phyloP scores from a whole-genome alignment of 768 basidiomycete genomes.

The Tubosaeta sp. region DNA sequence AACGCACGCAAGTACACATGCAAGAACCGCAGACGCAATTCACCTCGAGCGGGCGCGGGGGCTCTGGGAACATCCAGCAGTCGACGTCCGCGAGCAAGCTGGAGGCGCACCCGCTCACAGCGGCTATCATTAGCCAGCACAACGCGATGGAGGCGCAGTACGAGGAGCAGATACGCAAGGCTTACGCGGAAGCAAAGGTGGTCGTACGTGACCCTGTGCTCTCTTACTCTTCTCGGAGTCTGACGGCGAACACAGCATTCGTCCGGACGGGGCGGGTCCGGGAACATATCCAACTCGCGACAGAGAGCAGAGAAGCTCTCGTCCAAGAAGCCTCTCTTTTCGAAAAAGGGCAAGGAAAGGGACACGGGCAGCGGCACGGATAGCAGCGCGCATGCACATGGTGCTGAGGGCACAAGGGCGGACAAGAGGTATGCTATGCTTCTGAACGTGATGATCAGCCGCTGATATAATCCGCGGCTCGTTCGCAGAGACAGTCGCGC shows the following conservation, averaged over 20 bases:
- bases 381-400: background rate
- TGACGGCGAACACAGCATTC: slow-evolving; percentile 13
- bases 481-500: slow-evolving; percentile 7
- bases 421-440: slow-evolving; percentile 8
- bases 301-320: slow-evolving; percentile 4
- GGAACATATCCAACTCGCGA: slow-evolving; percentile 19
- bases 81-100: background rate
- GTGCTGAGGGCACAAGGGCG: background rate
- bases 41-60: slow-evolving; percentile 23
- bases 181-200: slow-evolving; percentile 12
- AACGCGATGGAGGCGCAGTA: slow-evolving; percentile 9
- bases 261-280: slow-evolving; percentile 25
- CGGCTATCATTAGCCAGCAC: slow-evolving; percentile 20
- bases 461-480: background rate
- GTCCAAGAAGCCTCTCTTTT: slow-evolving; percentile 9
- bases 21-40: slow-evolving; percentile 4
- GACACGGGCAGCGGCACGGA: background rate
- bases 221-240: background rate
- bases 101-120: slow-evolving; percentile 20
- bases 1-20: background rate
- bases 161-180: slow-evolving; percentile 14
- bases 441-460: background rate
- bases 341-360: slow-evolving; percentile 12
- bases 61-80: slow-evolving; percentile 21
- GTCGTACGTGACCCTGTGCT: slow-evolving; percentile 12